These are phyloP conservation scores for Parafenestella ontariensis DNA, from an alignment of 2,329 filamentous ascomycete species.

Conservation along the genomic window DNA sequence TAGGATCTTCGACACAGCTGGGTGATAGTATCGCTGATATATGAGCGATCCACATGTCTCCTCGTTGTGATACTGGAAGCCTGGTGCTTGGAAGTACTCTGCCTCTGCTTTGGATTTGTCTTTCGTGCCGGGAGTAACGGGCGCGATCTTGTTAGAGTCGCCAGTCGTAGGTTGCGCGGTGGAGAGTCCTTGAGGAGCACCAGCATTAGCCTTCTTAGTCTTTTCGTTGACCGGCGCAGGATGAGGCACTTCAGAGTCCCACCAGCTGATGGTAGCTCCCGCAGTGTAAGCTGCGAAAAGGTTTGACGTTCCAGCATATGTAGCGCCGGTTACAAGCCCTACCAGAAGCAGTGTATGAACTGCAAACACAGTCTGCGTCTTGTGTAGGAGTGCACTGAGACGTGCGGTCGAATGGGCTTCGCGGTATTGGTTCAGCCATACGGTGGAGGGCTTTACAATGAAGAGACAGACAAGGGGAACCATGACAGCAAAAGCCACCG, in stretches of 20 bases:
- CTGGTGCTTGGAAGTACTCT: neutral
- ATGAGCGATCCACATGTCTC: slow-evolving; percentile 36
- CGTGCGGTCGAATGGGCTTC: slow-evolving; percentile 19
- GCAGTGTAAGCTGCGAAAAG: slow-evolving; percentile 68
- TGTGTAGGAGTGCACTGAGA: slow-evolving; percentile 34
- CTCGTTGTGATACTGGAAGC: neutral
- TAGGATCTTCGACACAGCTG: slow-evolving; percentile 61
- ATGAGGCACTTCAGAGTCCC: slow-evolving; percentile 55
- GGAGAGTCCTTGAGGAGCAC: neutral
- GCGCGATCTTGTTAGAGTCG: neutral
- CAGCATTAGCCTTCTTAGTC: neutral
- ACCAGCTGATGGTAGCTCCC: slow-evolving; percentile 67
- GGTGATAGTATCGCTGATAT: slow-evolving; percentile 57
- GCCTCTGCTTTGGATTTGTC: neutral
- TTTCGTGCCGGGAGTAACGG: neutral
- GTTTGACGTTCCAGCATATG: slow-evolving; percentile 68
- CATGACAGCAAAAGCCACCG: slow-evolving; percentile 59
- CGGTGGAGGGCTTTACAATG: slow-evolving; percentile 53
- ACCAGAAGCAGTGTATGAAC: slow-evolving; percentile 61
- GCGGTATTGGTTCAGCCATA: slow-evolving; percentile 44
- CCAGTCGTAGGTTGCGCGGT: neutral
- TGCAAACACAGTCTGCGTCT: slow-evolving; percentile 50
- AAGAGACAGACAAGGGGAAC: slow-evolving; percentile 58
- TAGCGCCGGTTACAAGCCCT: slow-evolving; percentile 58
- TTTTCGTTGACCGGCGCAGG: slow-evolving; percentile 2